Percentiles rank a stretch among this genome's conserved stretches.
phyloP scores from a whole-genome alignment of 306 rosid genomes.

The Abrus pulchellus region DNA sequence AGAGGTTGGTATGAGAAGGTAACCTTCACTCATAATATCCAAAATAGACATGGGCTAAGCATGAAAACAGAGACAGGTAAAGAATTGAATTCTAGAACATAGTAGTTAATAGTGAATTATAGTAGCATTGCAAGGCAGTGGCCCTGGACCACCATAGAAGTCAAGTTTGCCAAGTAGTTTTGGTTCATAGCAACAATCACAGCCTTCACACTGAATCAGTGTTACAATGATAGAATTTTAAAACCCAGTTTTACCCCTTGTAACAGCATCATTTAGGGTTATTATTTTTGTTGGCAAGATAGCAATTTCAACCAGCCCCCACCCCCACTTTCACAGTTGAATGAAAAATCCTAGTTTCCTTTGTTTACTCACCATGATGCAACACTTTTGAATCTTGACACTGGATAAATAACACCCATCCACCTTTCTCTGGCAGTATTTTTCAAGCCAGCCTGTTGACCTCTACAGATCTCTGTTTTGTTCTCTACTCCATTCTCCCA shows the following conservation, averaged over 20 bases:
- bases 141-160: background rate
- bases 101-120: background rate
- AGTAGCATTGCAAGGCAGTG: background rate
- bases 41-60: constrained; percentile 7
- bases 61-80: constrained; percentile 2
- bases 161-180: background rate
- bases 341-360: background rate
- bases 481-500: background rate
- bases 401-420: background rate
- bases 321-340: background rate
- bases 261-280: background rate
- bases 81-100: background rate
- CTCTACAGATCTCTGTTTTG: background rate
- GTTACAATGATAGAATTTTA: background rate
- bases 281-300: background rate
- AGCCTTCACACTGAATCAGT: background rate
- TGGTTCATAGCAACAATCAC: background rate
- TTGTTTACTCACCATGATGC: background rate
- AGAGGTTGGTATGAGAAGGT: background rate
- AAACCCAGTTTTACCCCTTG: background rate
- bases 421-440: background rate
- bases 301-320: background rate
- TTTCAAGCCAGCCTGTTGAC: background rate
- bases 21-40: constrained; percentile 14
- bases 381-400: background rate